Evolutionary conservation across 2,329 filamentous ascomycete genomes (phyloP), one percentile per base, ranked within the genome.

Genomic region (Fragosphaeria purpurea): DNA sequence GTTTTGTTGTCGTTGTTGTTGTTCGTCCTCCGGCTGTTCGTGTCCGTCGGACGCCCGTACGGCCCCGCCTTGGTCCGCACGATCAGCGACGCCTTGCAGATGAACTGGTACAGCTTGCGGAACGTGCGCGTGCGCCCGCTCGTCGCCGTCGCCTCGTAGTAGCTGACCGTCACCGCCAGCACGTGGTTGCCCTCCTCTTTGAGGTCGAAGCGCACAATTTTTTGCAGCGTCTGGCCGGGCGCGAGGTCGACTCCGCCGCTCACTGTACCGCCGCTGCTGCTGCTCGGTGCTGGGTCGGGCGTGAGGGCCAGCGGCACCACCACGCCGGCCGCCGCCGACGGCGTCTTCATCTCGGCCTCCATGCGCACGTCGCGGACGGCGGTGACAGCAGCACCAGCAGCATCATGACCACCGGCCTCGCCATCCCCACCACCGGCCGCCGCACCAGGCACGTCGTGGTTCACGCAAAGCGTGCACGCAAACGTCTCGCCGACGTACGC

Each of bases 401-500:
- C 54, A 5, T 56, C 40, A 1, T 12, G 63, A 55, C 59, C 62
- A 8, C 60, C 44, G 68, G 70, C 53, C 68, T 97, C 91, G 64
- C 69, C 48, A 58, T 62, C 56, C 51, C 35, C 41, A 45, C 41
- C 48, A 52, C 60, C 57, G 45, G 40, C 54, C 5, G 56, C 40
- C 1, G 13, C 63, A 55, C 59, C 62, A 8, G 61, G 44, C 69
- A 70, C 53, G 69, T 97, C 91, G 64, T 96, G 91, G 71, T 95
- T 96, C n/a, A 87, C 90, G 69, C 90, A 95, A 30, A 97, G 76
- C 1, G 91, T 95, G 68, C 93, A 98, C 56, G 85, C 84, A 68
- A 98, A 97, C 0, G 85, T 88, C 70, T 97, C 90, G 60, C 93
- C 93, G 22, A 97, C 91, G 65, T 96, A 96, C 7, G 91, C 90